These are phyloP conservation scores for Skeletonema grethae DNA, from an alignment of 108 stramenopile species.

Conservation along the genomic window DNA sequence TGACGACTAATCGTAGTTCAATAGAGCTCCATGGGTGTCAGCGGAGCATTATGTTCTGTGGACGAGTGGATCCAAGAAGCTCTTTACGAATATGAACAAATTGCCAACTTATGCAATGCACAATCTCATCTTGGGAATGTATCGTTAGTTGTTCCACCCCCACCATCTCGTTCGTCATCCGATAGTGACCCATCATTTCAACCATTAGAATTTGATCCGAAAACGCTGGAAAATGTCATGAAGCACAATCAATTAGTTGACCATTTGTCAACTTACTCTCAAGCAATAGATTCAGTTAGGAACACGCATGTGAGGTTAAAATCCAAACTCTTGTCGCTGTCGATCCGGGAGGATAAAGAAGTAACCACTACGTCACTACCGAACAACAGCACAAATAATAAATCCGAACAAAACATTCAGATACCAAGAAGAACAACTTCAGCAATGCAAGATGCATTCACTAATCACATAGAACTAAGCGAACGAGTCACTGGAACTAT, in stretches of 20 bases:
- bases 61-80: slow-evolving; percentile 38
- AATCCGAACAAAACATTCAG: not conserved
- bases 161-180: not conserved
- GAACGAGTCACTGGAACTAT: slow-evolving; percentile 45
- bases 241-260: slow-evolving; percentile 15
- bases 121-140: slow-evolving; percentile 36
- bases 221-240: not conserved
- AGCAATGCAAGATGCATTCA: slow-evolving; percentile 20
- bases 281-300: slow-evolving; percentile 38
- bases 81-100: slow-evolving; percentile 41
- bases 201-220: not conserved
- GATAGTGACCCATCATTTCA: not conserved
- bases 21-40: not conserved
- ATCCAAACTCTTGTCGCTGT: slow-evolving; percentile 8
- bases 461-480: slow-evolving; percentile 32
- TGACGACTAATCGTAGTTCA: too few species aligned
- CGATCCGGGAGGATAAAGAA: not conserved
- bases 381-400: not conserved
- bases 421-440: slow-evolving; percentile 12
- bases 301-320: slow-evolving; percentile 35
- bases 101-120: slow-evolving; percentile 37
- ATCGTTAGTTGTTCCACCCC: not conserved
- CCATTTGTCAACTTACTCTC: slow-evolving; percentile 15
- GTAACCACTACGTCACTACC: not conserved
- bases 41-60: not conserved